Evolutionary conservation across 306 rosid species (phyloP), one percentile per base, ranked within the genome.

Genomic region (Gillenia trifoliata): DNA sequence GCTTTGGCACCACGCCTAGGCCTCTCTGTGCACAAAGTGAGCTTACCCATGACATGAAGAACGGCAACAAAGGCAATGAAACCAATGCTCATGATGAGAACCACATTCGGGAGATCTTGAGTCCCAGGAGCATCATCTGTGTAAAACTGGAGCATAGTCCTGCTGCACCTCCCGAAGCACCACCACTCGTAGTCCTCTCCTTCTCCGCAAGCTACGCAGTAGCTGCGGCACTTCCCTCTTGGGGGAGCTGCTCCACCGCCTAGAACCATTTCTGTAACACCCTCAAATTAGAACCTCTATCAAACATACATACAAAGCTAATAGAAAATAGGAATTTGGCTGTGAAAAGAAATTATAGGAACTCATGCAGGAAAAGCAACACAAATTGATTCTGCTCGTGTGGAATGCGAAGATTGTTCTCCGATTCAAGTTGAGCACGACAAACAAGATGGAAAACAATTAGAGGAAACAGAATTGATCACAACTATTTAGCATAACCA

Each of bases 211-310:
- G 89, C 92, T 88, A n/a, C 1, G 98, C 98, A 34, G 98, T 76
- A 52, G 98, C 97, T 8, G 98, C 98, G 20, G 97, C 96, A 86
- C 92, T 89, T 88, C 98, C n/a, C 98, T 80, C 98, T 89, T 45
- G 75, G 93, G 47, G 97, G 93, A 75, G 75, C 88, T 83, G 83
- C 66, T 86, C 98, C 98, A 67, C 89, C 92, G 19, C 90, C 89
- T 72, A 85, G 77, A 74, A 89, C 96, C 98, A 93, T 82, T 86
- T 86, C 96, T 90, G 86, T 60, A 75, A 71, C 54, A 71, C 22
- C 62, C 25, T 11, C 64, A 59, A 52, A 34, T 81, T 77, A 33
- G 26, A 71, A 78, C 36, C 66, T 36, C 71, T 69, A 63, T 43
- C n/a, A 64, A 9, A 25, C 47, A 11, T 30, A n/a, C n/a, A n/a